Conservation (phyloP, 2,329 filamentous ascomycete species). For the Ilyonectria robusta region DNA sequence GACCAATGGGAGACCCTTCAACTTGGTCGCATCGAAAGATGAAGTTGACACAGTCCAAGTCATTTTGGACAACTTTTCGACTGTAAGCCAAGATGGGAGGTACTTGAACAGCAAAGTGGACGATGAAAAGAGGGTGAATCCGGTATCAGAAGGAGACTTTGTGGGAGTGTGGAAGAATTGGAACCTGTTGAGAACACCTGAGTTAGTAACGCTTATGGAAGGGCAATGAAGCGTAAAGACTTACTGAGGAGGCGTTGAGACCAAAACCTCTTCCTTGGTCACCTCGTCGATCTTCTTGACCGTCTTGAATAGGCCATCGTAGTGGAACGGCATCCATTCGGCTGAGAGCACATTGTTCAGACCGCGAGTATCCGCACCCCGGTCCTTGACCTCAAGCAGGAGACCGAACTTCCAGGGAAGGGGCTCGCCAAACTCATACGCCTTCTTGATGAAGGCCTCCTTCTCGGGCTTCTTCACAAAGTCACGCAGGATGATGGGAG, state of each 20-base stretch:
- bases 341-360: slow-evolving; percentile 68
- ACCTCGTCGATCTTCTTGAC: slow-evolving; percentile 54
- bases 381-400: slow-evolving; percentile 66
- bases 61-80: slow-evolving; percentile 55
- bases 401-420: slow-evolving; percentile 68
- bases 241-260: slow-evolving; percentile 61
- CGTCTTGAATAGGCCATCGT: slow-evolving; percentile 70
- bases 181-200: slow-evolving; percentile 52
- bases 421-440: slow-evolving; percentile 62
- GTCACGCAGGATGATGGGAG: slow-evolving; percentile 67
- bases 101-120: slow-evolving; percentile 65
- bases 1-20: slow-evolving; percentile 62
- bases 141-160: slow-evolving; percentile 63
- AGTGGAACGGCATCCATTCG: slow-evolving; percentile 72
- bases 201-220: slow-evolving; percentile 1
- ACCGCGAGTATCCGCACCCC: slow-evolving; percentile 57
- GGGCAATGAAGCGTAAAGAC: slow-evolving; percentile 15
- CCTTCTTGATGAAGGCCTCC: slow-evolving; percentile 61
- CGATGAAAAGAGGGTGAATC: slow-evolving; percentile 68
- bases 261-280: slow-evolving; percentile 56
- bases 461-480: slow-evolving; percentile 63
- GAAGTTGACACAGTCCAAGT: slow-evolving; percentile 65
- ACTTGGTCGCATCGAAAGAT: slow-evolving; percentile 60
- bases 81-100: slow-evolving; percentile 55
- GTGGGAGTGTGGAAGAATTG: slow-evolving; percentile 66